Evolutionary conservation across 352 stramenopile species (phyloP).

Genomic region (Plasmopara halstedii): DNA sequence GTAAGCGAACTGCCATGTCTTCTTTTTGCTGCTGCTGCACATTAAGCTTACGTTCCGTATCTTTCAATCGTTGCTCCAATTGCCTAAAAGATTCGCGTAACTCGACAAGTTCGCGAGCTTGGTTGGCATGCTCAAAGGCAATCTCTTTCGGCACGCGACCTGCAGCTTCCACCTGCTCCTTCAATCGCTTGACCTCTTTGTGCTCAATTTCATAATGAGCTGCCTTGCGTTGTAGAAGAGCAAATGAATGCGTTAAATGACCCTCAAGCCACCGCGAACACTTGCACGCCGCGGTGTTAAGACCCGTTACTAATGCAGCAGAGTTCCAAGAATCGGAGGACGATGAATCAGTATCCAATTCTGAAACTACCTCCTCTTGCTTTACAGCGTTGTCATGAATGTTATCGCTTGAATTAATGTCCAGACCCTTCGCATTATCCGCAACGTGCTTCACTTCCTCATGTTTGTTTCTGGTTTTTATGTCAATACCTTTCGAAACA

Average conservation of each 20-base stretch:
- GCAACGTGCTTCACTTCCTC: background rate
- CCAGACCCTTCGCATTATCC: background rate
- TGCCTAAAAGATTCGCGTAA: slow-evolving; percentile 23
- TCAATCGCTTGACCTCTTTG: slow-evolving; percentile 34
- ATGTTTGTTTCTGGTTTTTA: background rate
- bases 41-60: slow-evolving; percentile 7
- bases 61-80: slow-evolving; percentile 9
- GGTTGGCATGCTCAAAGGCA: slow-evolving; percentile 26
- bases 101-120: slow-evolving; percentile 16
- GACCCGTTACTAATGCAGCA: slow-evolving; percentile 28
- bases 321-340: slow-evolving; percentile 8
- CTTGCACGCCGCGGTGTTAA: slow-evolving; percentile 38
- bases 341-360: slow-evolving; percentile 3
- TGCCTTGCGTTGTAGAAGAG: slow-evolving; percentile 35
- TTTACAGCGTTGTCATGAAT: background rate
- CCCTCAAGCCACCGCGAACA: slow-evolving; percentile 51
- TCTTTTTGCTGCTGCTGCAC: slow-evolving; percentile 23
- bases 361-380: background rate
- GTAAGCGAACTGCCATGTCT: slow-evolving; percentile 39
- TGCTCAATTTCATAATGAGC: slow-evolving; percentile 40
- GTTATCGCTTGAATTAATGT: background rate
- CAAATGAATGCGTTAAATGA: slow-evolving; percentile 38
- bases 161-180: slow-evolving; percentile 21
- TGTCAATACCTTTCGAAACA: too few relatives aligned
- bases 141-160: slow-evolving; percentile 12